These are phyloP conservation scores for Tricladium varicosporioides DNA, from an alignment of 2,329 filamentous ascomycete species.

Conservation along the genomic window DNA sequence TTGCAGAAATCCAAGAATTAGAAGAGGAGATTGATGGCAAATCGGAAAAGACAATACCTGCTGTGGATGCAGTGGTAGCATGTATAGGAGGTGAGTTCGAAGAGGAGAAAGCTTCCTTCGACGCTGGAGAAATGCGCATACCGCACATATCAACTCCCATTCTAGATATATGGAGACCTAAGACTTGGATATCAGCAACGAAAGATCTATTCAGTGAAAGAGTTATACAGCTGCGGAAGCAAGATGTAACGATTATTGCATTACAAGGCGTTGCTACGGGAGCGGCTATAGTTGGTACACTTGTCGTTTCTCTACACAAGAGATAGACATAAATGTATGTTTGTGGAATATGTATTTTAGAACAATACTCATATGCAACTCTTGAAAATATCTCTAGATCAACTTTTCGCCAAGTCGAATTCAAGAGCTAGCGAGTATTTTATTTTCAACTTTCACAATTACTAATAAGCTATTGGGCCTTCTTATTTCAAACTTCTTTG, in stretches of 20 bases:
- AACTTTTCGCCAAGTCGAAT: too few species aligned
- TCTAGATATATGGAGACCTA: slow-evolving; percentile 17
- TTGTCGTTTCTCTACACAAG: slow-evolving; percentile 30
- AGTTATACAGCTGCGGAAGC: slow-evolving; percentile 61
- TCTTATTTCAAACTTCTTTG: too few species aligned
- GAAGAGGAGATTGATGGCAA: slow-evolving; percentile 17
- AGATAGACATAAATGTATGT: slow-evolving; percentile 25
- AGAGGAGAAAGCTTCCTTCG: slow-evolving; percentile 8
- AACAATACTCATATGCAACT: slow-evolving; percentile 7
- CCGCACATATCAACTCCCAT: slow-evolving; percentile 20
- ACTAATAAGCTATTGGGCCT: too few species aligned
- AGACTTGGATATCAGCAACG: slow-evolving; percentile 48
- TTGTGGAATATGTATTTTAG: slow-evolving; percentile 22
- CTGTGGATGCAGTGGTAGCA: slow-evolving; percentile 25
- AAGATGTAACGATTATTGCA: slow-evolving; percentile 67
- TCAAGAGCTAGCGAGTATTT: too few species aligned
- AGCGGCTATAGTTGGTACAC: slow-evolving; percentile 54
- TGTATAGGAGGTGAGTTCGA: slow-evolving; percentile 16
- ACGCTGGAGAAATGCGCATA: slow-evolving; percentile 22
- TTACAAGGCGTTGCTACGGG: slow-evolving; percentile 66
- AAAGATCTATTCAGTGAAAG: slow-evolving; percentile 66
- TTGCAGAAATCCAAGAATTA: slow-evolving; percentile 24
- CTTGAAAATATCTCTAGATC: not conserved
- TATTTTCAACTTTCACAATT: too few species aligned
- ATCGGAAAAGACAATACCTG: slow-evolving; percentile 13